Percentiles rank a stretch among this genome's conserved stretches.
Conservation (phyloP, 129 eudicot species). For the Oenanthe sinensis region DNA sequence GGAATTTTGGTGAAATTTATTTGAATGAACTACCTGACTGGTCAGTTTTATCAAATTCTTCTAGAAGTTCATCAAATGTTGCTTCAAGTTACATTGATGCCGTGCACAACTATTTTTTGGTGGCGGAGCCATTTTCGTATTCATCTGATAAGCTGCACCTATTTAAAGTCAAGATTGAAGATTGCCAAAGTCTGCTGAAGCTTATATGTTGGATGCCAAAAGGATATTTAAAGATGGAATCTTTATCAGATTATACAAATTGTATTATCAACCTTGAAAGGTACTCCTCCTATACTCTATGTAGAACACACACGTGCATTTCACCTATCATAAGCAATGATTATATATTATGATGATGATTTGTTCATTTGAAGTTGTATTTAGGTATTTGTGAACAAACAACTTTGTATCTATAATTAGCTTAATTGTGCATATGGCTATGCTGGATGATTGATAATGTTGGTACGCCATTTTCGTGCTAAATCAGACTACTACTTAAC, state of each 20-base stretch:
- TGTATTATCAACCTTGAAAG: constrained; percentile 80
- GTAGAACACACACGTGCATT: not conserved
- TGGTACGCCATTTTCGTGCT: not conserved
- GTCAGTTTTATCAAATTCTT: constrained; percentile 33
- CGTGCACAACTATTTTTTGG: constrained; percentile 6
- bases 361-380: not conserved
- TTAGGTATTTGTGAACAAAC: not conserved
- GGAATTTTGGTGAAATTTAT: constrained; percentile 26
- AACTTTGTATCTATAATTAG: not conserved
- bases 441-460: not conserved
- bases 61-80: constrained; percentile 25
- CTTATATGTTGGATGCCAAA: constrained; percentile 61
- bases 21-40: constrained; percentile 54
- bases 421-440: not conserved
- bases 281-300: constrained; percentile 17
- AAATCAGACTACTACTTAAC: not conserved
- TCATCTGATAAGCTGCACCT: constrained; percentile 8
- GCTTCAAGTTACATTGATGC: constrained; percentile 14
- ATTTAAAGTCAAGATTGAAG: constrained; percentile 18
- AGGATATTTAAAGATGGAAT: constrained; percentile 40
- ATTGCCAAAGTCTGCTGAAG: constrained; percentile 44
- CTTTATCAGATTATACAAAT: constrained; percentile 40
- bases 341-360: not conserved
- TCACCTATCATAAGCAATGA: not conserved
- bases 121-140: constrained; percentile 3